Base-by-base conservation (phyloP, 2,329 filamentous ascomycete genomes). In the Fusarium sp. region DNA sequence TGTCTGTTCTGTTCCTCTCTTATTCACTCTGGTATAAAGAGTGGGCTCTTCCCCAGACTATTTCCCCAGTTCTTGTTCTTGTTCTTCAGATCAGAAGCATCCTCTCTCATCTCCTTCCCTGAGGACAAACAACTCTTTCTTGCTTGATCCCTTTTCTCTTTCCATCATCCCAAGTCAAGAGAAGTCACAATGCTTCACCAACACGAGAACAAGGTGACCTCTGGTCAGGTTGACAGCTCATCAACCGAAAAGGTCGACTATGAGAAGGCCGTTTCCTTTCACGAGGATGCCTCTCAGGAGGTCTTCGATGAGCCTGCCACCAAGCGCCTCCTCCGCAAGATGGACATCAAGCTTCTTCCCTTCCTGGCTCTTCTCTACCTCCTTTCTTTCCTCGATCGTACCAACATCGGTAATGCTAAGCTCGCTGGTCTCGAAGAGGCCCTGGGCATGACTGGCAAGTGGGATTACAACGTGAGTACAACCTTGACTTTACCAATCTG, bases 291-390 rank as follows among this genome's bases (percentile, higher is more conserved):
- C 50, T 71, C 72, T 2, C 71, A 74, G 47, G 72, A 71, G 64
- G 71, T 76, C 46, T 82, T 79, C n/a, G 80, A 82, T 66, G 57
- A 54, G 40, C 75, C 81, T 47, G 67, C 81, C 21, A 89, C 85
- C n/a, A 88, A 84, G 72, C 83, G 81, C 62, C 84, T 90, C 0
- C 76, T 90, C 42, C 82, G 86, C 74, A 88, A 87, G 80, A 82
- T 88, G 71, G 86, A 90, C 78, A 81, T 85, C 82, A 82, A 85
- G 75, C 84, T 91, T 28, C 86, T 91, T 49, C 89, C 89, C 2
- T 88, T 90, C 79, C 85, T 91, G 69, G 86, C 88, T 8, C 77
- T 91, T 1, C 84, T 91, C 23, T 91, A 91, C 71, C 81, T 91
- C 4, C 86, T 88, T 18, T 87, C 86, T 59, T 89, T 89, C 79